phyloP scores from a whole-genome alignment of 441 rosid genomes.

The Erysimum cheiri region DNA sequence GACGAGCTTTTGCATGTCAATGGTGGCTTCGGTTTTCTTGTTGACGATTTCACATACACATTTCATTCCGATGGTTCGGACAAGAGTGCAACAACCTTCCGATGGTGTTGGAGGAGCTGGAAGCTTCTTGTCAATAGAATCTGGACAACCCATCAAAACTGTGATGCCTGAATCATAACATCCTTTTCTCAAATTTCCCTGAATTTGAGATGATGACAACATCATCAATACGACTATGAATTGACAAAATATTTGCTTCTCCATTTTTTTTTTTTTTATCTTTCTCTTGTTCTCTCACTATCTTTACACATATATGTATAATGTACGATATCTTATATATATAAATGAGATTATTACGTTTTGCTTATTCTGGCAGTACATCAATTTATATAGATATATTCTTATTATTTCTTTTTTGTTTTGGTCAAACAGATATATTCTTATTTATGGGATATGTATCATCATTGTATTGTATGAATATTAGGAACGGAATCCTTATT shows the following conservation, averaged over 20 bases:
- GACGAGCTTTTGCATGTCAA: slow-evolving; percentile 38
- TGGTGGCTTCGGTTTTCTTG: slow-evolving; percentile 5
- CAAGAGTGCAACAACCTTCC: slow-evolving; percentile 36
- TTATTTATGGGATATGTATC: no score
- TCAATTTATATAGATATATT: background rate
- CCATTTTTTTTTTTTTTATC: background rate
- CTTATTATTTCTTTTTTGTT: no score
- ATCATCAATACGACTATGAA: slow-evolving; percentile 13
- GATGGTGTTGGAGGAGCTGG: slow-evolving; percentile 21
- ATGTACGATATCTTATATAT: background rate
- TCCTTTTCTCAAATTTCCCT: background rate
- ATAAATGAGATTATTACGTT: background rate
- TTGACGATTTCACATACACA: slow-evolving; percentile 27
- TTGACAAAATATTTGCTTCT: slow-evolving; percentile 4
- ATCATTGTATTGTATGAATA: background rate
- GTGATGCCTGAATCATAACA: slow-evolving; percentile 22
- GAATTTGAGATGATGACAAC: slow-evolving; percentile 20
- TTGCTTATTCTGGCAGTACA: background rate
- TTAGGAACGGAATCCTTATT: background rate
- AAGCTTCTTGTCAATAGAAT: slow-evolving; percentile 17
- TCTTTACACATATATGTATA: background rate
- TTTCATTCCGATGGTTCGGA: slow-evolving; percentile 27
- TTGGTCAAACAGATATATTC: no score
- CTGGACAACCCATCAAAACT: slow-evolving; percentile 13
- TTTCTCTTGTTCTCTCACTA: background rate